Evolutionary conservation across 2,329 filamentous ascomycete species (phyloP).

Genomic region (Paraconiothyrium brasiliense): DNA sequence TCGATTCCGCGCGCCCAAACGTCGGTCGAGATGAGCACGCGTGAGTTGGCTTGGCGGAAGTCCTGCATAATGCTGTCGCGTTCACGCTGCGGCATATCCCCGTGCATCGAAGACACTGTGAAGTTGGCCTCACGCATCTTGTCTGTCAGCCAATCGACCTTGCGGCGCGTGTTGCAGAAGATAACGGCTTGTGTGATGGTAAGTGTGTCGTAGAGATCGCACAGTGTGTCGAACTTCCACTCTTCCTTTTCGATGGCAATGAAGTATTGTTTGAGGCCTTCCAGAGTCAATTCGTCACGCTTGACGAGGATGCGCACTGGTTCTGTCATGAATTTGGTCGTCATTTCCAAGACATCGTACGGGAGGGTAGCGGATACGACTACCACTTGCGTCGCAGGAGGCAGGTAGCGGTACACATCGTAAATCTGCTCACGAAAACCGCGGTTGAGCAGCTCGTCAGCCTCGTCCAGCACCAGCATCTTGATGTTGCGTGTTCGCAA

Average conservation of each 20-base stretch:
- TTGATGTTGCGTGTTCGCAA: slow-evolving; percentile 79
- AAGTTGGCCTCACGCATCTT: slow-evolving; percentile 99
- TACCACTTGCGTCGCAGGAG: slow-evolving; percentile 96
- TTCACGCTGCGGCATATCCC: slow-evolving; percentile 98
- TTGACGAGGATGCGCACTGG: slow-evolving; percentile 96
- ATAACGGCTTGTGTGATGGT: slow-evolving; percentile 99
- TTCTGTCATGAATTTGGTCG: slow-evolving; percentile 99
- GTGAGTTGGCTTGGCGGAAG: slow-evolving; percentile 94
- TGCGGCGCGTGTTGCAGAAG: slow-evolving; percentile 98
- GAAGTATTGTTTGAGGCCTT: slow-evolving; percentile 98
- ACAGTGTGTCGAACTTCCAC: slow-evolving; percentile 99
- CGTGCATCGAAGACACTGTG: slow-evolving; percentile 98
- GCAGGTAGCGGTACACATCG: slow-evolving; percentile 96
- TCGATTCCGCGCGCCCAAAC: slow-evolving; percentile 99
- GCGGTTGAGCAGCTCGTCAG: slow-evolving; percentile 84
- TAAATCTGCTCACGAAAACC: slow-evolving; percentile 99
- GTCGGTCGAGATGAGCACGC: slow-evolving; percentile 96
- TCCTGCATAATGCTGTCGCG: slow-evolving; percentile 99
- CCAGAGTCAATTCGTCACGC: slow-evolving; percentile 97
- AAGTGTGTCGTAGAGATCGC: slow-evolving; percentile 97
- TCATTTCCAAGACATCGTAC: slow-evolving; percentile 98
- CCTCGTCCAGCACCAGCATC: slow-evolving; percentile 80
- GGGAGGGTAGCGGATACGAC: slow-evolving; percentile 96
- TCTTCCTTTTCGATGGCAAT: slow-evolving; percentile 99
- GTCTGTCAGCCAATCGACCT: slow-evolving; percentile 99